Conservation (phyloP, 78 protist species). For the Anaeramoeba flamelloides region DNA sequence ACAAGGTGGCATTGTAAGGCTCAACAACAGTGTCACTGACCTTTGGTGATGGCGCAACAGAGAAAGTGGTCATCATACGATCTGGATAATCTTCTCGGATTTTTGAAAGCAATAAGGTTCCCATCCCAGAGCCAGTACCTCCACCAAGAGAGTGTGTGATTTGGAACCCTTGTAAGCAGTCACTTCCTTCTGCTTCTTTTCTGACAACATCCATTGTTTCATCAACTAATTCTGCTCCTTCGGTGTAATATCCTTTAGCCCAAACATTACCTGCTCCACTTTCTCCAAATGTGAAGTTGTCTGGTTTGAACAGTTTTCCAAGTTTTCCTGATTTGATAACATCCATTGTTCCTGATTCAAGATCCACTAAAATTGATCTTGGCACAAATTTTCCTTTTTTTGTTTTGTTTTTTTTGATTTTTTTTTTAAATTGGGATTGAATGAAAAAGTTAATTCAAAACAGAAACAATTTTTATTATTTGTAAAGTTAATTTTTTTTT, state of each 20-base stretch:
- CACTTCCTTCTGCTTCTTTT: slow-evolving; percentile 87
- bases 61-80: slow-evolving; percentile 85
- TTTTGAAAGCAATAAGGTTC: slow-evolving; percentile 46
- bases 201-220: slow-evolving; percentile 83
- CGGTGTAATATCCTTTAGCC: slow-evolving; percentile 96
- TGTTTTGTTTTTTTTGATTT: slow-evolving; percentile 90
- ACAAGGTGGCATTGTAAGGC: slow-evolving; percentile 94
- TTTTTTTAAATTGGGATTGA: too few relatives aligned
- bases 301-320: slow-evolving; percentile 72
- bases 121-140: slow-evolving; percentile 98
- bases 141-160: slow-evolving; percentile 97
- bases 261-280: slow-evolving; percentile 85
- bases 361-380: slow-evolving; percentile 89
- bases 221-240: slow-evolving; percentile 84
- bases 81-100: slow-evolving; percentile 90
- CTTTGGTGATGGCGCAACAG: slow-evolving; percentile 92
- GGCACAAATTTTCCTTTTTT: slow-evolving; percentile 82
- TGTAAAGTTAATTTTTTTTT: too few relatives aligned
- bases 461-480: too few relatives aligned
- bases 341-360: slow-evolving; percentile 94
- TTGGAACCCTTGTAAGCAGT: slow-evolving; percentile 97
- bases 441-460: too few relatives aligned
- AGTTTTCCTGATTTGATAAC: slow-evolving; percentile 66
- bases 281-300: slow-evolving; percentile 78
- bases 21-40: slow-evolving; percentile 91